Base-by-base conservation (phyloP, 495 filamentous ascomycete genomes). In the Patellaria atrata region DNA sequence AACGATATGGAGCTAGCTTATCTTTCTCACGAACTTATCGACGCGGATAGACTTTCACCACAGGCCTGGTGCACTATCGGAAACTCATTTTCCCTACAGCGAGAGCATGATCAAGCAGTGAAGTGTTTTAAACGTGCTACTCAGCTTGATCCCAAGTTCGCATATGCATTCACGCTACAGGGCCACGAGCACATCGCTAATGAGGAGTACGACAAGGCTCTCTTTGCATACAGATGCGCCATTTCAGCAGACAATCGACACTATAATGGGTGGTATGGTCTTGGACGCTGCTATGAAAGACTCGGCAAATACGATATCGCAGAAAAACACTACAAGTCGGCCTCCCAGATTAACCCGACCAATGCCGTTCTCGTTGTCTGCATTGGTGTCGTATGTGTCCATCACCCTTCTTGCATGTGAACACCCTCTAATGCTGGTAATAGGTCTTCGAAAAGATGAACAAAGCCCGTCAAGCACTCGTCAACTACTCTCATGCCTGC, bases 201-300 rank as follows among this genome's bases (percentile, higher is more conserved):
- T 40, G 89, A 97, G 50, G 89, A 97, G 55, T 94, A 83, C 49
- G 87, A 94, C 60, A 94, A 92, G 44, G 89, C 89, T 1, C 65
- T 91, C 9, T 70, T 73, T 21, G 73, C 81, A 9, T 97, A 94
- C 52, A 73, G 89, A 23, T 65, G 70, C 18, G 83, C 81, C 2
- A 77, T 96, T 41, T 67, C 73, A 21, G 83, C 82, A 0, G 86
- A 97, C 45, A 74, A 66, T 33, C 71, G 91, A 10, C 84, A 94
- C 57, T 97, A 94, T 59, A 94, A 94, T 51, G 87, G 85, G 18
- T 96, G 86, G 72, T 97, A 97, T 52, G 89, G 89, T 18, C 71
- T 97, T 27, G 89, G 82, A 3, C 78, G 75, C 30, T 85, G 93
- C 2, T 92, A 83, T 50, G 89, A 96, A 53, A 92, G 86, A 52